Evolutionary conservation across 1,284 basidiomycete species (phyloP).

Genomic region (Tylopilus orsonianus): DNA sequence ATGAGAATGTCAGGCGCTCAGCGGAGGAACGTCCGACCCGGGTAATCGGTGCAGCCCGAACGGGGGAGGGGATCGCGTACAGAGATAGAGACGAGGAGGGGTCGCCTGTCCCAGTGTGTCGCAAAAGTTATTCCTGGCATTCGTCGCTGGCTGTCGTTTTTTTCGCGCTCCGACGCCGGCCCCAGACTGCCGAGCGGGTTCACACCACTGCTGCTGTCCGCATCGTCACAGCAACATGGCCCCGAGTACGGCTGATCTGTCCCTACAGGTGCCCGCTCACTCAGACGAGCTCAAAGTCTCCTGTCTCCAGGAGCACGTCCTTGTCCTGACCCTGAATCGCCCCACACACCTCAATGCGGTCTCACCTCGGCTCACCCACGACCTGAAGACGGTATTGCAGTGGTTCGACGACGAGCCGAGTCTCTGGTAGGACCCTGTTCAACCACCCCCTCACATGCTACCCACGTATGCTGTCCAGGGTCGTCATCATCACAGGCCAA

Average conservation of each 20-base stretch:
- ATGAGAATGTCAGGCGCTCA: not conserved
- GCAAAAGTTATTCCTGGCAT: conserved; percentile 2
- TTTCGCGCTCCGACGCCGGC: not conserved
- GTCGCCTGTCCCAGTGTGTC: conserved; percentile 5
- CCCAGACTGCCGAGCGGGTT: too few species aligned
- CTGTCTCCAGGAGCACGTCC: conserved; percentile 65
- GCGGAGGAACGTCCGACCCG: not conserved
- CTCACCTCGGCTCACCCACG: conserved; percentile 56
- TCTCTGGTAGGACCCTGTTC: conserved; percentile 59
- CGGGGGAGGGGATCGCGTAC: not conserved
- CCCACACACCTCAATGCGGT: conserved; percentile 75
- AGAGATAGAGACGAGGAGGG: not conserved
- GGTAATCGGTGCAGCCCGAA: conserved; percentile 14
- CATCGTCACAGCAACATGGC: conserved; percentile 8
- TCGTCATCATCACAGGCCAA: conserved; percentile 74
- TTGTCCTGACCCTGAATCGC: conserved; percentile 75
- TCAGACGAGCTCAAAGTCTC: conserved; percentile 57
- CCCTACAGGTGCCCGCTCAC: conserved; percentile 39
- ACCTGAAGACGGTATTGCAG: conserved; percentile 58
- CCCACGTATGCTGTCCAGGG: conserved; percentile 44
- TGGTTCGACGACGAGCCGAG: conserved; percentile 78
- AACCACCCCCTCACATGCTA: not conserved
- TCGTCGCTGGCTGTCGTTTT: too few species aligned
- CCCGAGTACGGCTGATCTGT: conserved; percentile 1
- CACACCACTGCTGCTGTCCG: too few species aligned